Evolutionary conservation across 78 protist genomes (phyloP), one percentile per base, ranked within the genome.

Genomic region (Trichosphaerium sp.): DNA sequence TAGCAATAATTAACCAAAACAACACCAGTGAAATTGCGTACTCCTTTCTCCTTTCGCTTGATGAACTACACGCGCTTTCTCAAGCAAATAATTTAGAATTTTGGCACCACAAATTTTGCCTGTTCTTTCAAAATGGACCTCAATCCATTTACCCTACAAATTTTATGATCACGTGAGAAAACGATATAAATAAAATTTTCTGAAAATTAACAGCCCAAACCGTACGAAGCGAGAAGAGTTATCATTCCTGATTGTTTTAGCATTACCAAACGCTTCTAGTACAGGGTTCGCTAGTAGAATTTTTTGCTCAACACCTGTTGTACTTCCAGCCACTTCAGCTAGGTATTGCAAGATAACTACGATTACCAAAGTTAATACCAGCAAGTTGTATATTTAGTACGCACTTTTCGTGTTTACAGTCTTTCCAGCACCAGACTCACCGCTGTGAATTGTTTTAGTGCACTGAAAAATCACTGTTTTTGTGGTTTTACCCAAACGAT

Each of bases 381-480:
- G n/a, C n/a, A n/a, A n/a, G 75, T 5, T 34, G 65, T 51, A 55
- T 84, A n/a, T n/a, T n/a, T n/a, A n/a, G n/a, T n/a, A n/a, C n/a
- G n/a, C n/a, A n/a, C n/a, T n/a, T n/a, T n/a, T n/a, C n/a, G n/a
- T n/a, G n/a, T n/a, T n/a, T n/a, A n/a, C 93, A 0, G 92, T 89
- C 69, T 89, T 89, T 38, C 94, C 94, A 1, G 94, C 85, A 0
- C 94, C 94, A 0, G 80, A 64, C 75, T 89, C 91, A 0, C 94
- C 88, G 2, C 59, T 26, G 29, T n/a, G n/a, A n/a, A n/a, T n/a
- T n/a, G n/a, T n/a, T n/a, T n/a, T n/a, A n/a, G n/a, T 47, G n/a
- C n/a, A n/a, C n/a, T n/a, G n/a, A n/a, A n/a, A n/a, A n/a, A n/a
- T n/a, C n/a, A n/a, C n/a, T n/a, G n/a, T n/a, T n/a, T n/a, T n/a